Evolutionary conservation across 768 basidiomycete genomes (phyloP).

Genomic region (Trametes cinnabarina): DNA sequence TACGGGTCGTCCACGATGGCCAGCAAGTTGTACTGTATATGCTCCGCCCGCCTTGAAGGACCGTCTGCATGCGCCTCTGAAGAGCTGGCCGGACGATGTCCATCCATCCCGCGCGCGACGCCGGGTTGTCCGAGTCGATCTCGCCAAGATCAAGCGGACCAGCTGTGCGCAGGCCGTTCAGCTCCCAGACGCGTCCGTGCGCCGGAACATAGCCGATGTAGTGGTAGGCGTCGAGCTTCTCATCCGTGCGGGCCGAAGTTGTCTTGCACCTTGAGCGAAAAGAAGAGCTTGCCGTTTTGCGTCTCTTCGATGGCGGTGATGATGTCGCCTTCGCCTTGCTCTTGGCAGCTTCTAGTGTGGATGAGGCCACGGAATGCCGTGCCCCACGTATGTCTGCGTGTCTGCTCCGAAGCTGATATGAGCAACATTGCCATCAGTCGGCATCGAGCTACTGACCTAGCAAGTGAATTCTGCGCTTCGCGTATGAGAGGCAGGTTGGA

Average conservation of each 20-base stretch:
- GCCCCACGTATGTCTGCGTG: slow-evolving; percentile 59
- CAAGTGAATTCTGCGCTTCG: slow-evolving; percentile 55
- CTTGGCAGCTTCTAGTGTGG: slow-evolving; percentile 45
- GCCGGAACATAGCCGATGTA: slow-evolving; percentile 66
- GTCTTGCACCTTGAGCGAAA: slow-evolving; percentile 27
- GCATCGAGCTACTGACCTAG: slow-evolving; percentile 42
- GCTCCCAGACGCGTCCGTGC: slow-evolving; percentile 67
- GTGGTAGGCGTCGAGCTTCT: slow-evolving; percentile 52
- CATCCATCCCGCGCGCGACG: slow-evolving; percentile 44
- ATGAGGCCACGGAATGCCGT: slow-evolving; percentile 42
- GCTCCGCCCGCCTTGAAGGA: slow-evolving; percentile 33
- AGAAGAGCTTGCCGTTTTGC: slow-evolving; percentile 20
- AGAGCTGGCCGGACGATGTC: slow-evolving; percentile 60
- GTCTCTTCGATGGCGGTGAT: slow-evolving; percentile 38
- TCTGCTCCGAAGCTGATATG: slow-evolving; percentile 27
- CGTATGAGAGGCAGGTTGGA: slow-evolving; percentile 56
- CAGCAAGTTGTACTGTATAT: slow-evolving; percentile 60
- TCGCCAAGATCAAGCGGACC: slow-evolving; percentile 66
- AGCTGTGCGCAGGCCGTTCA: slow-evolving; percentile 56
- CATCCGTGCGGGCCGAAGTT: slow-evolving; percentile 26
- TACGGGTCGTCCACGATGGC: slow-evolving; percentile 57
- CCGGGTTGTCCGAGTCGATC: slow-evolving; percentile 27
- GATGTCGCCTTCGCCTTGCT: slow-evolving; percentile 35
- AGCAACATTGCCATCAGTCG: background rate
- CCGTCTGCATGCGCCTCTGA: slow-evolving; percentile 59